These are phyloP conservation scores for Xylaria sp. DNA, from an alignment of 2,329 filamentous ascomycete genomes.

Conservation along the genomic window DNA sequence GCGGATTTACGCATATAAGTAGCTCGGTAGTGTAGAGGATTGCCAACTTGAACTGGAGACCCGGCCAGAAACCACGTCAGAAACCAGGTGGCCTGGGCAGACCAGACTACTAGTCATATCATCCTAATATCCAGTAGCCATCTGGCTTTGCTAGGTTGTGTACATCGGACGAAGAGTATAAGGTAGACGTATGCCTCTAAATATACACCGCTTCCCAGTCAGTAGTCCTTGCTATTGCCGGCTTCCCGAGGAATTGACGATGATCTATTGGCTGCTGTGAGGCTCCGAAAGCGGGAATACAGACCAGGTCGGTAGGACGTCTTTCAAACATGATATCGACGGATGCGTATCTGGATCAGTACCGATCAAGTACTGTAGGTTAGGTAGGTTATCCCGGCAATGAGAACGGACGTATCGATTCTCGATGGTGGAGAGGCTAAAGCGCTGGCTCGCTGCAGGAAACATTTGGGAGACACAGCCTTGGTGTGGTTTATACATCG, in stretches of 20 bases:
- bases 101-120: neutral
- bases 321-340: conserved; percentile 13
- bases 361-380: neutral
- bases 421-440: conserved; percentile 17
- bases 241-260: conserved; percentile 40
- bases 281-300: conserved; percentile 51
- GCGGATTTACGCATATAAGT: neutral
- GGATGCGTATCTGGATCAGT: neutral
- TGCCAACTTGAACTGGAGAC: neutral
- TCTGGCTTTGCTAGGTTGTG: neutral
- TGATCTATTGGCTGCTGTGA: conserved; percentile 40
- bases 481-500: neutral
- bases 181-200: neutral
- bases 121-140: neutral
- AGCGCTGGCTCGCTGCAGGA: conserved; percentile 17
- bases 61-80: conserved; percentile 5
- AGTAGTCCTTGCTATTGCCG: neutral
- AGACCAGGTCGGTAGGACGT: neutral
- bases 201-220: neutral
- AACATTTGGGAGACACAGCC: conserved; percentile 3
- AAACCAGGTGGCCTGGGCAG: neutral
- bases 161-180: neutral
- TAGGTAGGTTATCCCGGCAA: neutral
- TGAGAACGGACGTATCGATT: neutral
- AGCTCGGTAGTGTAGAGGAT: neutral